Evolutionary conservation across 495 filamentous ascomycete genomes (phyloP), one percentile per base, ranked within the genome.

Genomic region (Choiromyces venosus): DNA sequence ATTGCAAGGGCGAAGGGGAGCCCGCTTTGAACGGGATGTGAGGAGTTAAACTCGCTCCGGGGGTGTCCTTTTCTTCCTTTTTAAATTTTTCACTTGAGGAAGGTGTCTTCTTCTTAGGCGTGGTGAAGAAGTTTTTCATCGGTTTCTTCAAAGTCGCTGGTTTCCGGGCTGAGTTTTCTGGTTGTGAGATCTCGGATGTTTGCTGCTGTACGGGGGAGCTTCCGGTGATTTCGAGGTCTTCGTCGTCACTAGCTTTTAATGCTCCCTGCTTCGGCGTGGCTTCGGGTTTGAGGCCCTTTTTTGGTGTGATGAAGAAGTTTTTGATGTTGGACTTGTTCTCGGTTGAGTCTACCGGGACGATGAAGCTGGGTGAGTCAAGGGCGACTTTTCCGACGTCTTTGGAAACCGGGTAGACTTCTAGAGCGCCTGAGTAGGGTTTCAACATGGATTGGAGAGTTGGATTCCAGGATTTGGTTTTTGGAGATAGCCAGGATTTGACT

Each of bases 331-430:
- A 87, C 84, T 96, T 97, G 79, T 96, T 96, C 79, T 93, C 91
- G 67, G 86, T 89, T 82, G 91, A 93, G 76, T 89, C 86, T 64
- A 97, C 83, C 0, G 93, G 93, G 2, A 97, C 84, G 52, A 98
- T 87, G 80, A 98, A 97, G 2, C 84, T 86, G 0, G 91, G 88
- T 25, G 90, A 92, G 80, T 96, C 91, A 74, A 97, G 96, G n/a
- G 94, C 93, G 2, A 96, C 95, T 83, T 97, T 97, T 0, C 93
- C 93, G 0, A 99, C 95, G 18, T 95, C 94, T 81, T 92, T 92
- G 65, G 86, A 87, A 2, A 99, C 95, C 19, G 90, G 87, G 81
- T 97, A 97, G 37, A 90, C 88, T 61, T 96, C 94, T 38, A 99
- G 82, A 71, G 92, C 92, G 0, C 92, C 92, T 37, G 86, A 82